Evolutionary conservation across 176 grass and related monocot species (phyloP).

Genomic region (Carex parvula): DNA sequence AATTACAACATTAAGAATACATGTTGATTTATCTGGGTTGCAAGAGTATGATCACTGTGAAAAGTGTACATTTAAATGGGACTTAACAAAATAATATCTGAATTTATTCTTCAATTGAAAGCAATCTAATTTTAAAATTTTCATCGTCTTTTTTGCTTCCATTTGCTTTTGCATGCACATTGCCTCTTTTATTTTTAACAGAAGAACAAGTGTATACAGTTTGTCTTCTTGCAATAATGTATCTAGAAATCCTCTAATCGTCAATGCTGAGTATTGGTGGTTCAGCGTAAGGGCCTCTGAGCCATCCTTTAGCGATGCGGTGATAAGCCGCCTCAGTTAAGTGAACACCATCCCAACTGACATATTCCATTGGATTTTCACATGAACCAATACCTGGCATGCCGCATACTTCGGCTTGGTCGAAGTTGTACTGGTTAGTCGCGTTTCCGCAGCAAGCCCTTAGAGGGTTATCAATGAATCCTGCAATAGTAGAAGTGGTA

Average conservation of each 20-base stretch:
- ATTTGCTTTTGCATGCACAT: background rate
- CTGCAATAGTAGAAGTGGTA: conserved; percentile 2
- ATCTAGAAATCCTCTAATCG: background rate
- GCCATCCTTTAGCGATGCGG: background rate
- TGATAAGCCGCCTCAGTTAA: conserved; percentile 15
- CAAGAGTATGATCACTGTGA: too few relatives aligned
- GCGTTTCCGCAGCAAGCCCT: conserved; percentile 6
- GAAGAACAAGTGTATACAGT: background rate
- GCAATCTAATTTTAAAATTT: background rate
- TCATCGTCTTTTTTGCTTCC: background rate
- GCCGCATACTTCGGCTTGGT: background rate
- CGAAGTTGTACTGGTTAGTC: background rate
- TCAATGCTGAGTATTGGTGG: background rate
- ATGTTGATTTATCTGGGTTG: too few relatives aligned
- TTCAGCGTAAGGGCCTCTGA: conserved; percentile 10
- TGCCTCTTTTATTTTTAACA: background rate
- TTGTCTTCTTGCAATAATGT: background rate
- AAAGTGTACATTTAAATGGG: too few relatives aligned
- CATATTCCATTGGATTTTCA: background rate
- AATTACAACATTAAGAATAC: too few relatives aligned
- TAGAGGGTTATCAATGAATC: conserved; percentile 34
- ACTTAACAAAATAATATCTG: background rate
- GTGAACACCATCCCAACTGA: conserved; percentile 19
- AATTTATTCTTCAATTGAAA: background rate
- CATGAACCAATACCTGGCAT: conserved; percentile 7